Base-by-base conservation (phyloP, 257 asterid genomes). In the Petunia secreta region DNA sequence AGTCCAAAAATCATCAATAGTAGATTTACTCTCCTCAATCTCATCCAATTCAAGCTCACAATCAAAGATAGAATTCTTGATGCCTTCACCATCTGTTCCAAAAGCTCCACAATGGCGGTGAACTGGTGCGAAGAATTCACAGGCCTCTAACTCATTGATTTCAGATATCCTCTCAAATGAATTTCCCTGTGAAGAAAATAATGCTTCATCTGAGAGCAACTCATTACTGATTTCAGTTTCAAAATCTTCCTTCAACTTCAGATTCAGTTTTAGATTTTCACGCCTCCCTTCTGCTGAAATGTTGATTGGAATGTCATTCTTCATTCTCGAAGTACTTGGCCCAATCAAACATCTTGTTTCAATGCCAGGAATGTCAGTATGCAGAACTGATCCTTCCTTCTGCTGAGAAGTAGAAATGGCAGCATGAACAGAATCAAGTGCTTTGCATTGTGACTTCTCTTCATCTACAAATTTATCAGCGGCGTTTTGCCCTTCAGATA, bases 1-100 rank as follows among this genome's bases (percentile, higher is more conserved):
- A 16, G 81, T 76, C 95, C 91, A 91, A 43, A 83, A 78, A 66
- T 85, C 91, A 50, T 88, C 93, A 68, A 84, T 88, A 6, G 83
- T 67, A 36, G 59, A 74, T 78, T 81, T 81, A 78, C 78, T 48
- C 7, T 81, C 87, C 75, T 85, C 90, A 11, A 78, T 81, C 40
- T 66, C 78, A 81, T 60, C 80, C 73, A 62, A 15, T 78, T 63
- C 81, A 48, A 65, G 77, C 48, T 53, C 75, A 25, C 53, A 83
- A 66, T 41, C 34, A 55, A 14, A 57, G 82, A 48, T 71, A 10
- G 80, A 46, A 10, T 81, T 15, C 39, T 2, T 36, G 16, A 59
- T 40, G 66, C 64, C 73, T 78, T 75, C 79, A 57, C 50, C 71
- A 48, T 77, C 58, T 55, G 11, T 75, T 82, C 57, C 67, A 63